Conservation (phyloP, 345 rosid species). For the Melastoma malabathricum region DNA sequence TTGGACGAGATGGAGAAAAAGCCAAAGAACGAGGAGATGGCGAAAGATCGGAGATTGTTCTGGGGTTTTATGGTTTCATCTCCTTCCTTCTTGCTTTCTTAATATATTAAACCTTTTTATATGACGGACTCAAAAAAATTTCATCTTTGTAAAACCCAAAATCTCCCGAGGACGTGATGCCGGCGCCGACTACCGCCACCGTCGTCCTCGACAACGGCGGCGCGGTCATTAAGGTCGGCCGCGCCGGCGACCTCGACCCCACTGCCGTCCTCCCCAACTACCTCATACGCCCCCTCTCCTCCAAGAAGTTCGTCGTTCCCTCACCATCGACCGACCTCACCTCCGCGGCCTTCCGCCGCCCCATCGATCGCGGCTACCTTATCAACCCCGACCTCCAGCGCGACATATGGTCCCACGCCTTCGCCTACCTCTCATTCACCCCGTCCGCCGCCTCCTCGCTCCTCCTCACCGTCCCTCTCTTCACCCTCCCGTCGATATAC, state of each 20-base stretch:
- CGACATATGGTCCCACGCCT: constrained; percentile 79
- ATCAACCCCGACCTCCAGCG: constrained; percentile 79
- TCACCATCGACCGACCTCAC: constrained; percentile 55
- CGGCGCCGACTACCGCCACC: constrained; percentile 12
- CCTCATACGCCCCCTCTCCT: constrained; percentile 66
- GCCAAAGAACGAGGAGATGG: too few relatives aligned
- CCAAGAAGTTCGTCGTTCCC: constrained; percentile 62
- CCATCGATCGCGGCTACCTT: constrained; percentile 89
- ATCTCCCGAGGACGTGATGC: too few relatives aligned
- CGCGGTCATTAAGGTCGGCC: constrained; percentile 62
- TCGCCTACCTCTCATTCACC: constrained; percentile 42
- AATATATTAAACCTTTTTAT: too few relatives aligned
- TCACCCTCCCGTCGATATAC: constrained; percentile 57
- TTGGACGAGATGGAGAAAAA: too few relatives aligned
- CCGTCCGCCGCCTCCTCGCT: constrained; percentile 47
- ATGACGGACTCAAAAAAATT: too few relatives aligned
- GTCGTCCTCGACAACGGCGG: constrained; percentile 95
- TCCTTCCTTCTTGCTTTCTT: too few relatives aligned
- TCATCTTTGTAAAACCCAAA: too few relatives aligned
- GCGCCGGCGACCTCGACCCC: constrained; percentile 80
- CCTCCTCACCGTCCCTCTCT: constrained; percentile 69
- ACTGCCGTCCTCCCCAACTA: constrained; percentile 59
- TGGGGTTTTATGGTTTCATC: too few relatives aligned
- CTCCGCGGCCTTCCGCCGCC: constrained; percentile 87
- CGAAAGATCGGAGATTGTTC: too few relatives aligned